phyloP scores from a whole-genome alignment of 2,329 filamentous ascomycete species.

The Colletotrichum sp. region DNA sequence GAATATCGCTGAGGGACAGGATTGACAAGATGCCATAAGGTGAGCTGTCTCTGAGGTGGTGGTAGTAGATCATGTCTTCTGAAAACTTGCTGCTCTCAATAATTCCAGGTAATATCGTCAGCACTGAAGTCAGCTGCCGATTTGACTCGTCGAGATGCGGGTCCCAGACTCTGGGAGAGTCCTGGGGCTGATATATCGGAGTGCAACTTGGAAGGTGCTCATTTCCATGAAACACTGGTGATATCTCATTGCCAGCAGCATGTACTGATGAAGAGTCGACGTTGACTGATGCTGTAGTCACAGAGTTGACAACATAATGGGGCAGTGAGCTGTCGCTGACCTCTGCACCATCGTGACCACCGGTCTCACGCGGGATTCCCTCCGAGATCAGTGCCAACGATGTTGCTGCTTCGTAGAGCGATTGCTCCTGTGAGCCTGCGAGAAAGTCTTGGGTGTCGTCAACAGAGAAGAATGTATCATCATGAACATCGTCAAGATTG shows the following conservation, averaged over 20 bases:
- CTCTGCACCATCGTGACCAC: rapidly evolving
- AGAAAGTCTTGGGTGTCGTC: not conserved
- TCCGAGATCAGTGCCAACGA: not conserved
- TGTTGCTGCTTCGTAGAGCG: not conserved
- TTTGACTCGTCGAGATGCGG: not conserved
- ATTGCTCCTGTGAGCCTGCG: not conserved
- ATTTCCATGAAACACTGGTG: not conserved
- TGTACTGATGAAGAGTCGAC: not conserved
- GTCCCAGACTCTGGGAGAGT: not conserved
- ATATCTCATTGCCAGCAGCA: not conserved
- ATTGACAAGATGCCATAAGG: slow-evolving; percentile 1
- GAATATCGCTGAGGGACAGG: not conserved
- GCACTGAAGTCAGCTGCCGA: not conserved
- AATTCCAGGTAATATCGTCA: not conserved
- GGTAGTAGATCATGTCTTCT: slow-evolving; percentile 3
- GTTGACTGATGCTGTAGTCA: not conserved
- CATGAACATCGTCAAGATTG: not conserved
- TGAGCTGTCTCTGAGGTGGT: not conserved
- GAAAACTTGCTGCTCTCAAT: slow-evolving; percentile 4
- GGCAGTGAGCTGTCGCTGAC: not conserved
- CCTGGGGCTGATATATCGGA: not conserved
- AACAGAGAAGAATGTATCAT: not conserved
- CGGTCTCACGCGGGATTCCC: not conserved
- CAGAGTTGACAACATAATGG: not conserved
- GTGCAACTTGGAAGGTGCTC: not conserved